Conservation (phyloP, 805 yeast genomes). For the Ogataea minuta region DNA sequence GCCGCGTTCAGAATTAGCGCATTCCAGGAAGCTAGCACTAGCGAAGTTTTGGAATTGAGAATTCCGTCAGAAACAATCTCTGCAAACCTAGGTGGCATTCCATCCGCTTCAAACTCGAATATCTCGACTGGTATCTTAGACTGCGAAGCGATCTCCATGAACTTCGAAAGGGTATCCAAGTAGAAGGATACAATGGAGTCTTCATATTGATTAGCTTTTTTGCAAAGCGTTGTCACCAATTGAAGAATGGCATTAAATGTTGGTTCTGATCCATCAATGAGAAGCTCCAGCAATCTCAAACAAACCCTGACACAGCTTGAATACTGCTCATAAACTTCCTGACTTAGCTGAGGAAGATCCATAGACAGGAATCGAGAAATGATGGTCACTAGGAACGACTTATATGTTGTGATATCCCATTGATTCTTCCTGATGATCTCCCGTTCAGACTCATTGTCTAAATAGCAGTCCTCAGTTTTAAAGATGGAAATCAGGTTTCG, state of each 20-base stretch:
- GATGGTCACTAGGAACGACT: slow-evolving; percentile 48
- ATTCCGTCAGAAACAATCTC: slow-evolving; percentile 30
- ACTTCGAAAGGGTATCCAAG: slow-evolving; percentile 21
- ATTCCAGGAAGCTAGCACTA: slow-evolving; percentile 30
- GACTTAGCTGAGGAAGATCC: slow-evolving; percentile 21
- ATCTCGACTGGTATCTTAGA: slow-evolving; percentile 15
- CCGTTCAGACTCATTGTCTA: slow-evolving; percentile 44
- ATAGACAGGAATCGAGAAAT: slow-evolving; percentile 44
- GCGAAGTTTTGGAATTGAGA: slow-evolving; percentile 18
- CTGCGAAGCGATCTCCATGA: slow-evolving; percentile 28
- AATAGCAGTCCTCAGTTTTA: slow-evolving; percentile 56
- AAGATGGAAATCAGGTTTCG: slow-evolving; percentile 45
- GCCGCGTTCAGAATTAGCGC: slow-evolving; percentile 24
- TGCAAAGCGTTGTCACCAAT: slow-evolving; percentile 18
- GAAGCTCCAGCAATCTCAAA: slow-evolving; percentile 42
- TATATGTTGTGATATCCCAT: slow-evolving; percentile 61
- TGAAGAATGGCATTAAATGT: slow-evolving; percentile 40
- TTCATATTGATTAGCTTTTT: slow-evolving; percentile 8
- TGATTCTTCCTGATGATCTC: slow-evolving; percentile 40
- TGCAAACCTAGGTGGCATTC: slow-evolving; percentile 19
- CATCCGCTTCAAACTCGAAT: slow-evolving; percentile 18
- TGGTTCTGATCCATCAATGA: slow-evolving; percentile 58
- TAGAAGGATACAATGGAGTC: slow-evolving; percentile 23
- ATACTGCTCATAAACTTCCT: slow-evolving; percentile 29
- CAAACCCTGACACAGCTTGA: slow-evolving; percentile 40